phyloP scores from a whole-genome alignment of 805 yeast genomes.

The Tetrapisispora nanseiensis region DNA sequence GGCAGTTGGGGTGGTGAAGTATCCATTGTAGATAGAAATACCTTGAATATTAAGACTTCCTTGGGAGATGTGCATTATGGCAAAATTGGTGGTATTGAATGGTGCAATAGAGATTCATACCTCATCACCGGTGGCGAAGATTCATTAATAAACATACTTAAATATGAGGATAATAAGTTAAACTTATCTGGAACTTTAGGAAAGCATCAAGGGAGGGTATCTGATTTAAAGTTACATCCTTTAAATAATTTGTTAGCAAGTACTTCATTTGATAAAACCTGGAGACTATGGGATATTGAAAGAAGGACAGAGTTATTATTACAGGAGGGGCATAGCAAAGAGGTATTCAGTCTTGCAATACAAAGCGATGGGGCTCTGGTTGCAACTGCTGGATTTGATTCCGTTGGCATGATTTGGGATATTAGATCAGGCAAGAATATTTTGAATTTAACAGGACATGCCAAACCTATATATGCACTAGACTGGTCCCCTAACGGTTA shows the following conservation, averaged over 20 bases:
- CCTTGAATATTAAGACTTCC: conserved; percentile 26
- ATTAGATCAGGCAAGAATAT: conserved; percentile 64
- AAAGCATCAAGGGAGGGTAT: conserved; percentile 51
- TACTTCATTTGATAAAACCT: conserved; percentile 76
- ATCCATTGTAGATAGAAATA: conserved; percentile 35
- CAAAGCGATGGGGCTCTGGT: conserved; percentile 73
- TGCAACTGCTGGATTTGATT: conserved; percentile 74
- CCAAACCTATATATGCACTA: conserved; percentile 55
- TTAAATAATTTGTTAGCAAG: conserved; percentile 44
- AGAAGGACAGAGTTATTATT: conserved; percentile 41
- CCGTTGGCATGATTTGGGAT: conserved; percentile 73
- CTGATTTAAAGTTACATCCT: conserved; percentile 59
- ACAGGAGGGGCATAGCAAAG: conserved; percentile 85
- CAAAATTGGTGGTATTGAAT: conserved; percentile 61
- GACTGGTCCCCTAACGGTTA: conserved; percentile 74
- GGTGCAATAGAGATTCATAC: conserved; percentile 35
- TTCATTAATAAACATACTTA: conserved; percentile 32
- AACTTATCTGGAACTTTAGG: conserved; percentile 17
- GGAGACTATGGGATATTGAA: conserved; percentile 77
- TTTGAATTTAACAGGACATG: conserved; percentile 54
- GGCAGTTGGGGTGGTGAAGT: conserved; percentile 83
- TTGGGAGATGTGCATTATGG: conserved; percentile 36
- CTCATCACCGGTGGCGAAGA: conserved; percentile 41
- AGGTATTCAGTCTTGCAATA: conserved; percentile 49
- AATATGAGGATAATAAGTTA: conserved; percentile 9